phyloP scores from a whole-genome alignment of 768 basidiomycete genomes.

The Hemileccinum impolitum region DNA sequence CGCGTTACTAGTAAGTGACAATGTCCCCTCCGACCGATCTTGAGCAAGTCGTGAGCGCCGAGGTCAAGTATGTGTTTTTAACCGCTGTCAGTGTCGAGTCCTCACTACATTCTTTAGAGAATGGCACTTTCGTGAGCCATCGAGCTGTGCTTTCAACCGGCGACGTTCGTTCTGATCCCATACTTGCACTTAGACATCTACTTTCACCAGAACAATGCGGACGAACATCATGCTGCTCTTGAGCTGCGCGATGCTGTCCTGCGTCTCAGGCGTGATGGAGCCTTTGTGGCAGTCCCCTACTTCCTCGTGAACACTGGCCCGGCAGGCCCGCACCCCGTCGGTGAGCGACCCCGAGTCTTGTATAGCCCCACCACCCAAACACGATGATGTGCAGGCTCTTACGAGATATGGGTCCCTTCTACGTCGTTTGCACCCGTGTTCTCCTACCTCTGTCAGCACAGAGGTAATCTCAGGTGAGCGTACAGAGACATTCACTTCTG shows the following conservation, averaged over 20 bases:
- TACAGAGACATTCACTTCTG: not conserved
- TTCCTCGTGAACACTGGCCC: conserved; percentile 67
- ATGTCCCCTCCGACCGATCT: conserved; percentile 47
- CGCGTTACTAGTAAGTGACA: too few relatives aligned
- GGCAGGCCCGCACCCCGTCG: conserved; percentile 74
- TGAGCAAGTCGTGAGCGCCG: conserved; percentile 52
- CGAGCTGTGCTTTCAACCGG: too few relatives aligned
- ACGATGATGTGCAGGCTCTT: conserved; percentile 57
- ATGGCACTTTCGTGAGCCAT: conserved; percentile 75
- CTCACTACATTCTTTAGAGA: conserved; percentile 41
- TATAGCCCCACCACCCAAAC: too few relatives aligned
- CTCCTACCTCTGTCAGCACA: conserved; percentile 68
- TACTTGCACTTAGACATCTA: conserved; percentile 57
- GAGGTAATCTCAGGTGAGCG: conserved; percentile 62
- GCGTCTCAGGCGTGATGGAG: conserved; percentile 66
- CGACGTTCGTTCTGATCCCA: not conserved
- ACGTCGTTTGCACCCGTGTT: conserved; percentile 75
- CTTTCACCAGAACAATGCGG: conserved; percentile 60
- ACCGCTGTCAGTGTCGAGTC: not conserved
- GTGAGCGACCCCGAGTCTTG: conserved; percentile 35
- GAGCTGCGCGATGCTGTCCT: conserved; percentile 70
- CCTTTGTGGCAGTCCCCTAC: conserved; percentile 76
- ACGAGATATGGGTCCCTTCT: conserved; percentile 77
- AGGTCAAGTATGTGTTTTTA: conserved; percentile 53
- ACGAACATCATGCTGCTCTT: conserved; percentile 62